These are phyloP conservation scores for Zizania latifolia DNA, from an alignment of 176 grass and related monocot genomes.

Conservation along the genomic window DNA sequence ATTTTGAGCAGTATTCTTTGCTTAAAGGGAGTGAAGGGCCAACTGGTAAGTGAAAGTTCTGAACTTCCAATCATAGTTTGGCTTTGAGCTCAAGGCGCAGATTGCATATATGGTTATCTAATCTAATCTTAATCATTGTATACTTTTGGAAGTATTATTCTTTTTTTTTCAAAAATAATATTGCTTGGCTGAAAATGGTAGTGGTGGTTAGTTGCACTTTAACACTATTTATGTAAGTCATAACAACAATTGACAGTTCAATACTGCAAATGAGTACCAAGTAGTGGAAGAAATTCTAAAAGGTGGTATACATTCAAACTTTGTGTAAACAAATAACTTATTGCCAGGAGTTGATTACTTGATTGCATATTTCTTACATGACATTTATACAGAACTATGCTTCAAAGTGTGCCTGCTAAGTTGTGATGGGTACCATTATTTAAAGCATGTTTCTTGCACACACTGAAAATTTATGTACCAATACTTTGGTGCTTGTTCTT, in stretches of 20 bases:
- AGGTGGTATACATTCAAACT: too few species aligned
- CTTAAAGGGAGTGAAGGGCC: conserved; percentile 61
- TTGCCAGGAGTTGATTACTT: too few species aligned
- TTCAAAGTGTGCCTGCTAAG: not conserved
- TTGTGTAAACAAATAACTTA: too few species aligned
- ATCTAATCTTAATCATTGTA: not conserved
- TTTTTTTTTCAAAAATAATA: too few species aligned
- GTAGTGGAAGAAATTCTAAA: too few species aligned
- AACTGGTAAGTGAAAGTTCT: conserved; percentile 48
- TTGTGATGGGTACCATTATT: not conserved
- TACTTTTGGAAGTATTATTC: not conserved
- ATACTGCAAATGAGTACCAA: too few species aligned
- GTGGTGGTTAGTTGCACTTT: too few species aligned
- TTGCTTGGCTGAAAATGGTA: too few species aligned
- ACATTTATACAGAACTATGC: too few species aligned
- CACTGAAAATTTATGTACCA: not conserved
- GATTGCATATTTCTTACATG: too few species aligned
- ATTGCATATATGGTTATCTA: not conserved
- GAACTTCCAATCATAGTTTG: not conserved
- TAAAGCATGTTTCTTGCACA: conserved; percentile 1
- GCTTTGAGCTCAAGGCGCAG: not conserved
- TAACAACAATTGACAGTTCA: too few species aligned
- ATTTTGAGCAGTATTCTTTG: conserved; percentile 79
- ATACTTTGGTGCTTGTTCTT: conserved; percentile 1
- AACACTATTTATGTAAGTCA: too few species aligned